Percentiles rank a stretch among this genome's conserved stretches.
Conservation (phyloP, 805 yeast genomes). For the Zygoascus ofunaensis region DNA sequence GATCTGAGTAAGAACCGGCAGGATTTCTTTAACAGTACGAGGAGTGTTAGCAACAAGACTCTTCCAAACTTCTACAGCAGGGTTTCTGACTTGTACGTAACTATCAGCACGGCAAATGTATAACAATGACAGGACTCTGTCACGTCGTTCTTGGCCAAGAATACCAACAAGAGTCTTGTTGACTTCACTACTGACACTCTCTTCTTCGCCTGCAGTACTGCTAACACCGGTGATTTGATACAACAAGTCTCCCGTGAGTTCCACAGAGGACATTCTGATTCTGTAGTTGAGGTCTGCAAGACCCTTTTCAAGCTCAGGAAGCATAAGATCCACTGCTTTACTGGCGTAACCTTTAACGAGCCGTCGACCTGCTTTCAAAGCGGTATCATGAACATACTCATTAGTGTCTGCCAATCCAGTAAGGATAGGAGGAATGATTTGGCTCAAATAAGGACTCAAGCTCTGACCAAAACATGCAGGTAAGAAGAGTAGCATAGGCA, state of each 20-base stretch:
- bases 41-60: conserved; percentile 95
- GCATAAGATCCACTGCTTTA: conserved; percentile 81
- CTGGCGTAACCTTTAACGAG: conserved; percentile 86
- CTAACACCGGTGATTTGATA: conserved; percentile 85
- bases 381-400: conserved; percentile 79
- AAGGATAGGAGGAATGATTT: conserved; percentile 84
- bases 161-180: conserved; percentile 53
- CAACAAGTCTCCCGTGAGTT: conserved; percentile 86
- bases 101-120: conserved; percentile 92
- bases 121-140: conserved; percentile 72
- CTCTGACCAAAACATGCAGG: conserved; percentile 93
- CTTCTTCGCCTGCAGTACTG: conserved; percentile 62
- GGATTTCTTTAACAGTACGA: conserved; percentile 80
- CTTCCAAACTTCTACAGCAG: conserved; percentile 94
- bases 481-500: conserved; percentile 78
- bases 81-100: conserved; percentile 75
- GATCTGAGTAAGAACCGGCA: conserved; percentile 71
- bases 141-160: conserved; percentile 83
- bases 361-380: conserved; percentile 86
- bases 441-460: conserved; percentile 78
- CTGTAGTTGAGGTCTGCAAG: conserved; percentile 73
- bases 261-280: conserved; percentile 87
- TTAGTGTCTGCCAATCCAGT: conserved; percentile 84
- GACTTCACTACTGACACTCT: conserved; percentile 43
- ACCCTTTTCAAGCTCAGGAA: conserved; percentile 91